phyloP scores from a whole-genome alignment of 768 basidiomycete species.

The Clitopilus passeckerianus region DNA sequence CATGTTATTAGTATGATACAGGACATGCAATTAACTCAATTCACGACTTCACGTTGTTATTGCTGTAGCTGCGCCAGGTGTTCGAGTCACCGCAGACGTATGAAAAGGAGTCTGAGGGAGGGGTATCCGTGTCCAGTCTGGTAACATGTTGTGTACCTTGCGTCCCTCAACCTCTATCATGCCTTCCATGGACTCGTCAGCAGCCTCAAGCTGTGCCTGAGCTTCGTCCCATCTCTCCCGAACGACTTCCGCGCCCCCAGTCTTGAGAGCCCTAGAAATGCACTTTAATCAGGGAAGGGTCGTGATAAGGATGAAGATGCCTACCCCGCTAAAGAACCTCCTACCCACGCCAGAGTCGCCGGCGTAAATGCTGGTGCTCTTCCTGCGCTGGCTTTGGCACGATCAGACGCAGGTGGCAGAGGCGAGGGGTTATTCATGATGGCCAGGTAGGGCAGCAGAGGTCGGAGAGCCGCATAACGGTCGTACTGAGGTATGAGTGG shows the following conservation, averaged over 20 bases:
- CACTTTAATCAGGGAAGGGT: background rate
- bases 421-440: conserved; percentile 84
- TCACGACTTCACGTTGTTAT: background rate
- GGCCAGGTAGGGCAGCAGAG: conserved; percentile 67
- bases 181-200: conserved; percentile 33
- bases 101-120: conserved; percentile 29
- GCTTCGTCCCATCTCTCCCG: conserved; percentile 87
- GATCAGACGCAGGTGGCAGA: conserved; percentile 39
- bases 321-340: conserved; percentile 89
- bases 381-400: conserved; percentile 62
- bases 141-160: conserved; percentile 44
- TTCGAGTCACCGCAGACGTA: background rate
- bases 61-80: background rate
- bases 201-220: conserved; percentile 35
- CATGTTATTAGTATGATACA: background rate
- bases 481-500: conserved; percentile 54
- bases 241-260: conserved; percentile 75
- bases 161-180: conserved; percentile 27
- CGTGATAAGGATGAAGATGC: conserved; percentile 17
- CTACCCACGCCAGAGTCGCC: conserved; percentile 83
- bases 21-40: conserved; percentile 4
- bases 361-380: conserved; percentile 87
- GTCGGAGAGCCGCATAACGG: conserved; percentile 69
- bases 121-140: conserved; percentile 77
- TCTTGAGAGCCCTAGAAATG: conserved; percentile 69